A percentile compares a stretch with the other conserved stretches of the same genome.
Conservation (phyloP, 768 basidiomycete genomes). For the Phlegmacium glaucopus region DNA sequence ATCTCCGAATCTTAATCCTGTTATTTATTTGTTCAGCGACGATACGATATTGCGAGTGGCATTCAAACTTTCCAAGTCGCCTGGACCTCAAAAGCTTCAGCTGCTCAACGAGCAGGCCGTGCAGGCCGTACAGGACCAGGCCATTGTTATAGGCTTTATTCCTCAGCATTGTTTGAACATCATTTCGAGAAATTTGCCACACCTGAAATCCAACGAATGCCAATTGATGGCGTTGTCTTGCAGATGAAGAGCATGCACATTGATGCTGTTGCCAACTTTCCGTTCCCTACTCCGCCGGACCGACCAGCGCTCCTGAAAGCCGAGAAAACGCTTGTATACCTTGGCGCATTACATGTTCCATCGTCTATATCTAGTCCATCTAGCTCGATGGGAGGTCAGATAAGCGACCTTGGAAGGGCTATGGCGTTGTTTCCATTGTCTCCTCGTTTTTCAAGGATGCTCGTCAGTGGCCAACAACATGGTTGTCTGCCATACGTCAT, state of each 20-base stretch:
- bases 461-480: constrained; percentile 89
- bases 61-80: constrained; percentile 90
- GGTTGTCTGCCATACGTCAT: constrained; percentile 83
- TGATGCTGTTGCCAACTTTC: constrained; percentile 94
- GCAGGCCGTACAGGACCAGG: constrained; percentile 98
- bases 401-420: constrained; percentile 85
- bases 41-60: constrained; percentile 75
- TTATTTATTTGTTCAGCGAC: constrained; percentile 47
- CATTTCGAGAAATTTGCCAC: constrained; percentile 84
- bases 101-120: constrained; percentile 90
- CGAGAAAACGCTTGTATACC: constrained; percentile 72
- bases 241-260: constrained; percentile 99
- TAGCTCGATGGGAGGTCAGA: constrained; percentile 43
- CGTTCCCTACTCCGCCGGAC: constrained; percentile 96
- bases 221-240: constrained; percentile 93
- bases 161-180: constrained; percentile 91
- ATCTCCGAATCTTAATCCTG: background rate
- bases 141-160: constrained; percentile 97
- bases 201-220: constrained; percentile 93
- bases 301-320: constrained; percentile 70
- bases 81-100: constrained; percentile 96
- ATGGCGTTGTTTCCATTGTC: constrained; percentile 95
- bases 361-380: constrained; percentile 14
- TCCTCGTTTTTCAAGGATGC: constrained; percentile 94
- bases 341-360: constrained; percentile 70